phyloP scores from a whole-genome alignment of 73 alveolate genomes.

The Vitrella brassicaformis region DNA sequence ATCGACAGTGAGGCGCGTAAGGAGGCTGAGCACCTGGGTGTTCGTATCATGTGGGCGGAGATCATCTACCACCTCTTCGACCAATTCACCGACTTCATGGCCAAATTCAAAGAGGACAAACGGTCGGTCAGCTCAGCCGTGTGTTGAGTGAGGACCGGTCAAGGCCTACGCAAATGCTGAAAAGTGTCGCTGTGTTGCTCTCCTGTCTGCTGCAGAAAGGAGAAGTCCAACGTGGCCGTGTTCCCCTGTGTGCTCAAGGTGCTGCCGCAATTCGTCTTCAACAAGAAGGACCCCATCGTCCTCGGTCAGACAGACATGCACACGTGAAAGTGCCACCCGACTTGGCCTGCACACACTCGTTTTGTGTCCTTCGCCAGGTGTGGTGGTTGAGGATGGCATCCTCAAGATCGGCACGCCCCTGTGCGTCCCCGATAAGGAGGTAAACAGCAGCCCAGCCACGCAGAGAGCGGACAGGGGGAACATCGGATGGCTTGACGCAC shows the following conservation, averaged over 20 bases:
- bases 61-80: slow-evolving; percentile 79
- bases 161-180: too few relatives aligned
- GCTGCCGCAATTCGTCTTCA: slow-evolving; percentile 27
- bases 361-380: neutral
- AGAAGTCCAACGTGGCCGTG: slow-evolving; percentile 11
- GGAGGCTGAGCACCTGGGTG: neutral
- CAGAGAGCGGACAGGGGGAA: neutral
- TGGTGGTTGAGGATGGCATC: slow-evolving; percentile 70
- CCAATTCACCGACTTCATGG: slow-evolving; percentile 70
- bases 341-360: neutral
- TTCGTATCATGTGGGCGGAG: neutral
- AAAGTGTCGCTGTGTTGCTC: too few relatives aligned
- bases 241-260: slow-evolving; percentile 80
- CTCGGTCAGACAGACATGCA: slow-evolving; percentile 57
- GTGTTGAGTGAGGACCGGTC: too few relatives aligned
- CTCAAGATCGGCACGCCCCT: slow-evolving; percentile 83
- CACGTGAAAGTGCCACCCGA: neutral
- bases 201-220: neutral
- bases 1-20: neutral
- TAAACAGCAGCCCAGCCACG: neutral
- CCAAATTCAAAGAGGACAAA: slow-evolving; percentile 49
- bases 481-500: neutral
- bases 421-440: slow-evolving; percentile 53
- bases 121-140: neutral
- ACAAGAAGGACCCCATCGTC: slow-evolving; percentile 66